Evolutionary conservation across 176 grass and related monocot genomes (phyloP), one percentile per base, ranked within the genome.

Genomic region (Musa beccarii): DNA sequence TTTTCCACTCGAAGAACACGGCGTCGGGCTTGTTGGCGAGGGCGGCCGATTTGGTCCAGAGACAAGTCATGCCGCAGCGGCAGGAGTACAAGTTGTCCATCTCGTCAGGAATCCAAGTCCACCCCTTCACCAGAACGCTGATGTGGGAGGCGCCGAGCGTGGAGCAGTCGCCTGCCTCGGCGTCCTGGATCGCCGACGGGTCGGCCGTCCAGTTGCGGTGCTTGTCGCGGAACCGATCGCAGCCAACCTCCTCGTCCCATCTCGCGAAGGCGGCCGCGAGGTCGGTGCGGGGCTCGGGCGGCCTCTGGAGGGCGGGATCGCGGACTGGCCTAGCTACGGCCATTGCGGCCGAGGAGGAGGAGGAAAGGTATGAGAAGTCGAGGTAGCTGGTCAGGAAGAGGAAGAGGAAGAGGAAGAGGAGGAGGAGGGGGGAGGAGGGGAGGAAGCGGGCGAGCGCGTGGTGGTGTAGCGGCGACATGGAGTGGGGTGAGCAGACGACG

Each of bases 81-180:
- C 93, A 96, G 0, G 85, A 86, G 76, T 96, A 96, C 61, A 92
- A 81, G 53, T 87, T 87, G 11, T 92, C 93, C 66, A 92, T 76
- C 80, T 88, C 83, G 78, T 96, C 93, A 12, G 93, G 93, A 34
- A 96, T 86, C 93, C 93, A 96, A 59, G 93, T 96, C 89, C 89
- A 96, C 50, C 81, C 83, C 73, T 90, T 96, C 66, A 96, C 89
- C 34, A 96, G 68, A 65, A 96, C 78, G 50, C 87, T 85, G 7
- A 90, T 81, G 70, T 96, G 89, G 4, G 34, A 66, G 59, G 79
- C 85, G 14, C 78, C 76, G 16, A 64, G 80, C 78, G 74, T 11
- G 2, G 49, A 43, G 57, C 83, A 76, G 43, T 26, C 70, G 7
- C 73, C 85, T 7, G 74, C 79, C 11, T 84, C 87, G 19, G 19